phyloP scores from a whole-genome alignment of 352 stramenopile species.

The Plasmopara viticola region DNA sequence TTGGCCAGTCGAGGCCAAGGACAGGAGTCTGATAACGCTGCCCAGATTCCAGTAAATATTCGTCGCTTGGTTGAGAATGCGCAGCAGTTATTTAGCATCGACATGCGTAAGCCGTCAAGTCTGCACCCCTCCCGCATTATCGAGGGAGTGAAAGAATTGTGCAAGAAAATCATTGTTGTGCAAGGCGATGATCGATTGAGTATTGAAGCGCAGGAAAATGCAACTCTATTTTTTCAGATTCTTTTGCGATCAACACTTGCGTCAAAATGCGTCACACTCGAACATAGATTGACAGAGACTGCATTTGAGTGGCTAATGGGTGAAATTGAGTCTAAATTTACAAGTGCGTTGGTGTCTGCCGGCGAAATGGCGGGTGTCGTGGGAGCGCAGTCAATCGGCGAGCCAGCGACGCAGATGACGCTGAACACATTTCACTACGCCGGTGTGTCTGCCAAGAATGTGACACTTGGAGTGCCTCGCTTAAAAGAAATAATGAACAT shows the following conservation, averaged over 20 bases:
- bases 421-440: constrained; percentile 99
- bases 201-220: constrained; percentile 96
- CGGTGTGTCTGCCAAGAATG: constrained; percentile 98
- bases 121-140: constrained; percentile 89
- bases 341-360: constrained; percentile 90
- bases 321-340: constrained; percentile 97
- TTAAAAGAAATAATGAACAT: constrained; percentile 99
- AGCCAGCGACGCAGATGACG: constrained; percentile 99
- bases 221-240: constrained; percentile 97
- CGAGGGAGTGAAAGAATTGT: constrained; percentile 89
- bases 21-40: constrained; percentile 87
- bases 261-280: constrained; percentile 94
- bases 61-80: constrained; percentile 95
- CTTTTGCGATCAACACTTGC: constrained; percentile 93
- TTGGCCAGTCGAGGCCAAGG: constrained; percentile 93
- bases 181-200: constrained; percentile 91
- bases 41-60: constrained; percentile 92
- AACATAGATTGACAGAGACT: constrained; percentile 93
- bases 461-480: constrained; percentile 98
- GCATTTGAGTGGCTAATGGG: constrained; percentile 94
- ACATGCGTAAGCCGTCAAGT: constrained; percentile 89
- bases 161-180: constrained; percentile 95
- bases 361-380: constrained; percentile 99
- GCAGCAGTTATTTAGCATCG: constrained; percentile 90
- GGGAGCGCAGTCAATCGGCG: constrained; percentile 98